phyloP scores from a whole-genome alignment of 2,329 filamentous ascomycete genomes.

The Arthrinium phaeospermum region DNA sequence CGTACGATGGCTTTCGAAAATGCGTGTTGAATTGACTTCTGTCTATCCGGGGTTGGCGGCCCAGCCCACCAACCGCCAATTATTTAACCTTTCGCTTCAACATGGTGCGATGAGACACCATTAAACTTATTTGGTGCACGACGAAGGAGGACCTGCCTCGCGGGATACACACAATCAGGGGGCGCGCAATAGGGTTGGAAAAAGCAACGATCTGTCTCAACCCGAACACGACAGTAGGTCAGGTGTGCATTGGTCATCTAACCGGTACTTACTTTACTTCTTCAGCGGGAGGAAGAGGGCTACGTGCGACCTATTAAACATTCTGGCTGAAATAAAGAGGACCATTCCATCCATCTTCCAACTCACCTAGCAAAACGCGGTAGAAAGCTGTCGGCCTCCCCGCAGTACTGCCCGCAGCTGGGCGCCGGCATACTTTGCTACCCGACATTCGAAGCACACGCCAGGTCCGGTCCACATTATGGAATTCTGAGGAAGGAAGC shows the following conservation, averaged over 20 bases:
- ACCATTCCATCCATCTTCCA: neutral
- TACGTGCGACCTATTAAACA: neutral
- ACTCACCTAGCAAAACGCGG: neutral
- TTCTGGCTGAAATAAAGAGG: neutral
- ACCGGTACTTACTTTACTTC: neutral
- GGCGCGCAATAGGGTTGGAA: neutral
- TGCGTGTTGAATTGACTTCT: neutral
- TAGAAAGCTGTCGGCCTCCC: neutral
- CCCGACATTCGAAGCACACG: neutral
- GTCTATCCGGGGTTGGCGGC: neutral
- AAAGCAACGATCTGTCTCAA: neutral
- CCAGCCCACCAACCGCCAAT: neutral
- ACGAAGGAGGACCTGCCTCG: neutral
- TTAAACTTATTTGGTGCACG: neutral
- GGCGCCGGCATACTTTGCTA: neutral
- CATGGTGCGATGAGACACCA: neutral
- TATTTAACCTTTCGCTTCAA: neutral
- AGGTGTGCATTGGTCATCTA: neutral
- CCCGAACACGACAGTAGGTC: neutral
- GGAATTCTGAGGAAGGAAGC: neutral
- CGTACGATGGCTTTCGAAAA: neutral
- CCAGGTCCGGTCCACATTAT: neutral
- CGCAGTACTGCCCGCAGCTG: slow-evolving; percentile 4
- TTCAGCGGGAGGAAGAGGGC: neutral
- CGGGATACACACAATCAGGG: too few relatives aligned